Percentiles rank a stretch among this genome's conserved stretches.
Evolutionary conservation across 1,139 yeast genomes (phyloP).

Genomic region (Yamadazyma dushanensis): DNA sequence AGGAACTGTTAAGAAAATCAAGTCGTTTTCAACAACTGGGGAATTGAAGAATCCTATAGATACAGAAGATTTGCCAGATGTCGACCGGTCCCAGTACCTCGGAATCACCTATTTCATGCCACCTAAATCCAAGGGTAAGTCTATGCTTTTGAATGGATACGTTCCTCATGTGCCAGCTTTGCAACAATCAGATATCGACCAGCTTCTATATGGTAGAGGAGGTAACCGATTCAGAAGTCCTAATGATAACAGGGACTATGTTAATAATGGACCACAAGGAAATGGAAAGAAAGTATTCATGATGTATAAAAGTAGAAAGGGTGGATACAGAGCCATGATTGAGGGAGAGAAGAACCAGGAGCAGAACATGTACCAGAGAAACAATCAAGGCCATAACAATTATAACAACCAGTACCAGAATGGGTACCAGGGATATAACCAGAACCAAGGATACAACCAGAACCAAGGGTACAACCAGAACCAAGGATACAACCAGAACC

Average conservation of each 20-base stretch:
- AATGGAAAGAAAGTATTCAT: conserved; percentile 35
- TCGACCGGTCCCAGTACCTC: conserved; percentile 57
- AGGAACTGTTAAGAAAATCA: conserved; percentile 55
- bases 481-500: conserved; percentile 15
- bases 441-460: conserved; percentile 14
- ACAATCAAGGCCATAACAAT: conserved; percentile 1
- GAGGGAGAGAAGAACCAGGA: conserved; percentile 4
- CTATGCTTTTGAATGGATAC: conserved; percentile 82
- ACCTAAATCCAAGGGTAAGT: conserved; percentile 56
- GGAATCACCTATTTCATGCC: conserved; percentile 62
- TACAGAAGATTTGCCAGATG: conserved; percentile 55
- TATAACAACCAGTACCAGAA: conserved; percentile 9
- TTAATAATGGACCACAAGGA: conserved; percentile 46
- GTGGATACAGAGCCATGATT: conserved; percentile 40
- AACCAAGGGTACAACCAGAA: conserved; percentile 14
- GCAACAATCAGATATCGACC: conserved; percentile 67
- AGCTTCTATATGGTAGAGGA: conserved; percentile 47
- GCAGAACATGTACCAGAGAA: neutral
- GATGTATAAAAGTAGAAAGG: conserved; percentile 38
- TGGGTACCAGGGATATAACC: conserved; percentile 5
- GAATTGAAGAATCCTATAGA: conserved; percentile 60
- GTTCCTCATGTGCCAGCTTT: conserved; percentile 62
- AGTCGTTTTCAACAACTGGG: conserved; percentile 48
- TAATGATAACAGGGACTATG: conserved; percentile 36
- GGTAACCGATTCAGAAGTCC: conserved; percentile 34